These are phyloP conservation scores for Phytopythium kandeliae DNA, from an alignment of 352 stramenopile species.

Conservation along the genomic window DNA sequence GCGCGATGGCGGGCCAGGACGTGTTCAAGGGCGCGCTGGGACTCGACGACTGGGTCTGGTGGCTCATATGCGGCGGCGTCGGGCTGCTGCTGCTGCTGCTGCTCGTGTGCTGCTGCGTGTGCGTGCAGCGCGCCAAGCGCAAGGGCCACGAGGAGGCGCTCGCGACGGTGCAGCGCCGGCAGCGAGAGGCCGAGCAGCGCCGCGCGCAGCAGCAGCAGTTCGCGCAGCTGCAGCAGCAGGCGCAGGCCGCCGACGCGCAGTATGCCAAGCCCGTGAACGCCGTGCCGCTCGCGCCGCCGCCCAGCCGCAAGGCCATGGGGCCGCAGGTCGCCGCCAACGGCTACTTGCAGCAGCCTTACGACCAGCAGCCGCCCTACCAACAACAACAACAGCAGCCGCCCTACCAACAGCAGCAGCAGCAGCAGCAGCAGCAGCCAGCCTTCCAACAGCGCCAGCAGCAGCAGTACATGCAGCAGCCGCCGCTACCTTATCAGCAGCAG, in stretches of 20 bases:
- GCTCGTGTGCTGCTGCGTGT: slow-evolving; percentile 72
- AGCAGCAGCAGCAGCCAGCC: slow-evolving; percentile 9
- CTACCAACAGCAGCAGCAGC: slow-evolving; percentile 3
- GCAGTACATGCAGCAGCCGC: too few relatives aligned
- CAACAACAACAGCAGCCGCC: slow-evolving; percentile 1
- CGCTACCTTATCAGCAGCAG: too few relatives aligned
- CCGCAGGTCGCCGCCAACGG: slow-evolving; percentile 40
- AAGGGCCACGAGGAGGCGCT: slow-evolving; percentile 68
- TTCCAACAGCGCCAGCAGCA: too few relatives aligned
- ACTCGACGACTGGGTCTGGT: slow-evolving; percentile 82
- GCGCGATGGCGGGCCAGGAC: slow-evolving; percentile 18
- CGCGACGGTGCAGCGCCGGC: slow-evolving; percentile 43
- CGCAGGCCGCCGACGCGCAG: slow-evolving; percentile 9
- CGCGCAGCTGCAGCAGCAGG: slow-evolving; percentile 23
- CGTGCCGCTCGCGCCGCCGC: slow-evolving; percentile 16
- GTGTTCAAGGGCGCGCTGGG: slow-evolving; percentile 71
- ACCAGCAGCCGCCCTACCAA: slow-evolving; percentile 2
- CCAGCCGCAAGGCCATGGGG: slow-evolving; percentile 20
- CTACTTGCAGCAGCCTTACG: slow-evolving; percentile 18
- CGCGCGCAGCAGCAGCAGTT: slow-evolving; percentile 34
- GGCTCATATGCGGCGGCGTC: slow-evolving; percentile 50
- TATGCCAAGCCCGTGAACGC: slow-evolving; percentile 26
- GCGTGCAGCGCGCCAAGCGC: slow-evolving; percentile 70
- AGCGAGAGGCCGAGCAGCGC: slow-evolving; percentile 42
- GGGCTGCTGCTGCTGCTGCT: slow-evolving; percentile 62